These are phyloP conservation scores for Microsporum canis DNA, from an alignment of 2,329 filamentous ascomycete species.

Conservation along the genomic window DNA sequence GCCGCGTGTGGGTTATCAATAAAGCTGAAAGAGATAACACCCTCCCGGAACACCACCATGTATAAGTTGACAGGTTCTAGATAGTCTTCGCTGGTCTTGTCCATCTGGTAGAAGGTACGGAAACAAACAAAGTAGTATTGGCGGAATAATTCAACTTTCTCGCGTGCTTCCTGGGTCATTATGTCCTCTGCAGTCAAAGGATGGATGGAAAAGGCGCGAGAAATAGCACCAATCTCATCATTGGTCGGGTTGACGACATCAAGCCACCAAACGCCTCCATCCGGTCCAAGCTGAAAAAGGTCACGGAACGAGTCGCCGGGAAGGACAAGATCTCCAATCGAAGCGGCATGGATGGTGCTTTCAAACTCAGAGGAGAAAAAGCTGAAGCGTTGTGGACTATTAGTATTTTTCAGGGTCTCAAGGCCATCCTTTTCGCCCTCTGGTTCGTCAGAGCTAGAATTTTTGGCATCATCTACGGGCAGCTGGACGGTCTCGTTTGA, in stretches of 20 bases:
- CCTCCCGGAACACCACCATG: constrained; percentile 91
- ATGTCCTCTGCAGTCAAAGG: constrained; percentile 95
- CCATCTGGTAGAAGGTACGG: constrained; percentile 77
- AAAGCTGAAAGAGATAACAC: constrained; percentile 90
- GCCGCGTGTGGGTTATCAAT: constrained; percentile 73
- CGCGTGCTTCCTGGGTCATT: constrained; percentile 82
- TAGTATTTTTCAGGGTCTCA: constrained; percentile 31
- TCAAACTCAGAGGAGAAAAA: constrained; percentile 96
- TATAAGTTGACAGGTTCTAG: constrained; percentile 95
- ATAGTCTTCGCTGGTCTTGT: constrained; percentile 67
- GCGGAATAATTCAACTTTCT: constrained; percentile 96
- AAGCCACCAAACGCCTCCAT: constrained; percentile 94
- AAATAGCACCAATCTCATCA: constrained; percentile 77
- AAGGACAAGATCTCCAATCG: constrained; percentile 76
- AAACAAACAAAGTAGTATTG: constrained; percentile 98
- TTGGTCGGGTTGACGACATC: constrained; percentile 85
- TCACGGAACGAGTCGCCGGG: constrained; percentile 83
- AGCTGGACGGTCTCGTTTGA: constrained; percentile 27
- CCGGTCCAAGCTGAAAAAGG: constrained; percentile 61
- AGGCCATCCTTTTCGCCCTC: constrained; percentile 20
- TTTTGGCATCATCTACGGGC: constrained; percentile 5
- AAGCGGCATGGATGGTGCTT: constrained; percentile 80
- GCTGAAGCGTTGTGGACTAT: constrained; percentile 72
- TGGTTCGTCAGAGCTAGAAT: background rate
- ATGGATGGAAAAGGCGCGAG: constrained; percentile 90